Percentiles rank a stretch among this genome's conserved stretches.
Conservation (phyloP, 805 yeast species). For the Yarrowia sp. region DNA sequence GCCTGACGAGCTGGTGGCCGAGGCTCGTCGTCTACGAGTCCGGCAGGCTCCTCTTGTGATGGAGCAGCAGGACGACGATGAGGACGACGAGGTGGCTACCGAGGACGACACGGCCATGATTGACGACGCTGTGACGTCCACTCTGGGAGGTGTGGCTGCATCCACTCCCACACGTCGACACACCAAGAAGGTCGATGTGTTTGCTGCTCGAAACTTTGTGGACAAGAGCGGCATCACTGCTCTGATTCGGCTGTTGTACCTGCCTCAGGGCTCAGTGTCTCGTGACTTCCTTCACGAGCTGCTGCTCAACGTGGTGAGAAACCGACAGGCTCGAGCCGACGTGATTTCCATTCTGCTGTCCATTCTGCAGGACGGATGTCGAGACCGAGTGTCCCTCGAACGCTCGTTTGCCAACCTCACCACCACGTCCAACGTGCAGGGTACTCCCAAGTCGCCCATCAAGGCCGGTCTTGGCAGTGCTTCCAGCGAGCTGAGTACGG, state of each 20-base stretch:
- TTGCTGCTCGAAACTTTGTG: constrained; percentile 55
- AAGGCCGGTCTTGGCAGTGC: constrained; percentile 27
- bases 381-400: constrained; percentile 59
- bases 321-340: constrained; percentile 76
- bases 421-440: constrained; percentile 34
- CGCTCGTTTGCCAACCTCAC: constrained; percentile 58
- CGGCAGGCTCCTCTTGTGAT: constrained; percentile 30
- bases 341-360: constrained; percentile 65
- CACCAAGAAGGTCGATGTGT: constrained; percentile 30
- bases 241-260: constrained; percentile 63
- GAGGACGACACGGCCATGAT: constrained; percentile 39
- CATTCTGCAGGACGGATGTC: constrained; percentile 72
- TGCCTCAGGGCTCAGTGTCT: constrained; percentile 63
- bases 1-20: constrained; percentile 38
- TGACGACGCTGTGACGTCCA: constrained; percentile 28
- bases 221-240: constrained; percentile 77
- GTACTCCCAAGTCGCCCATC: constrained; percentile 27
- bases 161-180: neutral
- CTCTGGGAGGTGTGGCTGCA: neutral
- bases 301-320: constrained; percentile 64
- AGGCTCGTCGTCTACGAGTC: constrained; percentile 36
- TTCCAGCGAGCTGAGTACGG: constrained; percentile 10
- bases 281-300: constrained; percentile 60
- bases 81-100: constrained; percentile 23
- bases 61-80: constrained; percentile 31